phyloP scores from a whole-genome alignment of 176 grass and related monocot genomes.

The Carex parvula region DNA sequence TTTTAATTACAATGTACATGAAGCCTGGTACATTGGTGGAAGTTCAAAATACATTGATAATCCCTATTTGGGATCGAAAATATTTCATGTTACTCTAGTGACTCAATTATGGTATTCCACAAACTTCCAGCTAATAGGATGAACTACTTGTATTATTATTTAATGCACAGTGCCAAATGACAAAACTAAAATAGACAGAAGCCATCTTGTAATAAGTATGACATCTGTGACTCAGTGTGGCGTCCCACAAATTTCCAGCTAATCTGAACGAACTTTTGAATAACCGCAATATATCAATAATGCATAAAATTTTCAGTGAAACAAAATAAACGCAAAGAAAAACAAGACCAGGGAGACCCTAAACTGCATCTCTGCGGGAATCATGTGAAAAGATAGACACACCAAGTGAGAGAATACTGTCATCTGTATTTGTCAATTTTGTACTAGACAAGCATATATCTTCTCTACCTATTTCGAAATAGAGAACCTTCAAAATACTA shows the following conservation, averaged over 20 bases:
- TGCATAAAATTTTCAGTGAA: not conserved
- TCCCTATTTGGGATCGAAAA: not conserved
- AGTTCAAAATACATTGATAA: not conserved
- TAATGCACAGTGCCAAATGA: not conserved
- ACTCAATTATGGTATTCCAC: not conserved
- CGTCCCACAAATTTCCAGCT: not conserved
- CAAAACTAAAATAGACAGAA: not conserved
- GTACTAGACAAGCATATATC: not conserved
- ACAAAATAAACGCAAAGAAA: not conserved
- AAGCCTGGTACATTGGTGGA: not conserved
- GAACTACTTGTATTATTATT: not conserved
- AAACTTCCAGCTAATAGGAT: not conserved
- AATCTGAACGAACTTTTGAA: not conserved
- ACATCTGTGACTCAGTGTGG: not conserved
- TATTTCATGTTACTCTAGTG: not conserved
- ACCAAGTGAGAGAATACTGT: not conserved
- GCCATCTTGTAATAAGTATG: not conserved
- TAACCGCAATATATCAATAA: not conserved
- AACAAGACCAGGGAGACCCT: not conserved
- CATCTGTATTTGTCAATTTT: not conserved
- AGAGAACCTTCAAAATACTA: not conserved
- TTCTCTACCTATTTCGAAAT: not conserved
- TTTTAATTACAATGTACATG: not conserved
- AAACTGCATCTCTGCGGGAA: not conserved
- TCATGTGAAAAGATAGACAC: not conserved